A percentile compares a stretch with the other conserved stretches of the same genome.
Conservation (phyloP, 495 filamentous ascomycete genomes). For the Acidiella bohemica region DNA sequence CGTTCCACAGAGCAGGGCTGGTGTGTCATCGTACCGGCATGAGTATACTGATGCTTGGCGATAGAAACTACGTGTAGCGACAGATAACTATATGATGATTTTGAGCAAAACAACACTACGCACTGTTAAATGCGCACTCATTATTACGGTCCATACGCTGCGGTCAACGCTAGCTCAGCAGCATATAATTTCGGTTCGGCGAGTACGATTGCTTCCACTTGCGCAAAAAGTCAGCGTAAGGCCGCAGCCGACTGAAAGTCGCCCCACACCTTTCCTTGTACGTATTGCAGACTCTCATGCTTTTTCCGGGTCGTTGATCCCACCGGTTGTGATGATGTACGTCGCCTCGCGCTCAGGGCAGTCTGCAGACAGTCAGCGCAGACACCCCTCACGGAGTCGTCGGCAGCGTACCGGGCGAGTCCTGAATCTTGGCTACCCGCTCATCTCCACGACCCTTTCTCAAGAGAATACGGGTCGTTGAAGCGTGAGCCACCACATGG, state of each 20-base stretch:
- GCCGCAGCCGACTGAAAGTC: neutral
- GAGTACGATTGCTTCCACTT: slow-evolving; percentile 2
- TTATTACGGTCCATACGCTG: too few relatives aligned
- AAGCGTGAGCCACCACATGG: slow-evolving; percentile 69
- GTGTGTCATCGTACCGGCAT: neutral
- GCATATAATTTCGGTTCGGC: too few relatives aligned
- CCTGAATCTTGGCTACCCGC: slow-evolving; percentile 66
- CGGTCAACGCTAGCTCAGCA: too few relatives aligned
- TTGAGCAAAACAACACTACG: too few relatives aligned
- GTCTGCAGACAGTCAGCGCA: slow-evolving; percentile 31
- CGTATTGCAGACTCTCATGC: too few relatives aligned
- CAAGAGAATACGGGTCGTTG: slow-evolving; percentile 58
- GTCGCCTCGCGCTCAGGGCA: slow-evolving; percentile 66
- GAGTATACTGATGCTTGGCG: neutral
- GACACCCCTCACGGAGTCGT: neutral
- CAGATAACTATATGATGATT: neutral
- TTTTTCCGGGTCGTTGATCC: slow-evolving; percentile 62
- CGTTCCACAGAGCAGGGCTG: neutral
- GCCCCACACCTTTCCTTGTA: too few relatives aligned
- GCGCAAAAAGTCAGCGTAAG: neutral
- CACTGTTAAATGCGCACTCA: neutral
- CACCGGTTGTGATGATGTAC: slow-evolving; percentile 68
- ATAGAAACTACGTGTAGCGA: neutral
- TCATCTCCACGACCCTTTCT: slow-evolving; percentile 69
- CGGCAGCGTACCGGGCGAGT: slow-evolving; percentile 48